Conservation (phyloP, 805 yeast species). For the Nadsonia fulvescens region DNA sequence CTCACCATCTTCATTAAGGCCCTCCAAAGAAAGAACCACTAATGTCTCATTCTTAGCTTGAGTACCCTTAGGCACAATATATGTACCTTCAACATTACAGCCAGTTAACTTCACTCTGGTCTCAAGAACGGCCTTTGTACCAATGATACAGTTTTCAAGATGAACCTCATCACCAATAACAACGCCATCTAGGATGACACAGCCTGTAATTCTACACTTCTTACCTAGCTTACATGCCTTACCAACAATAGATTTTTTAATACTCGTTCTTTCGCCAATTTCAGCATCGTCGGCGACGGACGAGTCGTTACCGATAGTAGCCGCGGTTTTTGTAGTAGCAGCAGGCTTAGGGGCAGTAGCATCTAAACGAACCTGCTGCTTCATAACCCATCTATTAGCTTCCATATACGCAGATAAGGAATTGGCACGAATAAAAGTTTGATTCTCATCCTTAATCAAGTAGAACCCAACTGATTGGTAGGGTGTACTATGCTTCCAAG, state of each 20-base stretch:
- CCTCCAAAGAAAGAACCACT: slow-evolving; percentile 20
- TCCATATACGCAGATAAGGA: slow-evolving; percentile 73
- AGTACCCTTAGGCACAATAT: slow-evolving; percentile 40
- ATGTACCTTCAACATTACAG: slow-evolving; percentile 75
- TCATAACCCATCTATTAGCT: slow-evolving; percentile 66
- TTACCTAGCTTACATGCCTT: slow-evolving; percentile 59
- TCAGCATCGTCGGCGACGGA: slow-evolving; percentile 49
- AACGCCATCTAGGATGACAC: slow-evolving; percentile 57
- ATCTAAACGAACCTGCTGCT: slow-evolving; percentile 29
- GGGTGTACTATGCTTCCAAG: slow-evolving; percentile 61
- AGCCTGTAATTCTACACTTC: slow-evolving; percentile 76
- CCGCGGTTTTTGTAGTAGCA: slow-evolving; percentile 21
- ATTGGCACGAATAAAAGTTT: slow-evolving; percentile 54
- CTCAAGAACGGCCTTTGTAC: slow-evolving; percentile 45
- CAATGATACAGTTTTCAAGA: slow-evolving; percentile 77
- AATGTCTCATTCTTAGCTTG: slow-evolving; percentile 18
- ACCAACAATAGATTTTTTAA: slow-evolving; percentile 75
- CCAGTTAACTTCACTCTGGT: slow-evolving; percentile 49
- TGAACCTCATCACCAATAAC: slow-evolving; percentile 50
- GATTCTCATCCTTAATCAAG: slow-evolving; percentile 48
- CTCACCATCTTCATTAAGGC: slow-evolving; percentile 15
- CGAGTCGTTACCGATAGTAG: slow-evolving; percentile 79
- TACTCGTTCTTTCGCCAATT: slow-evolving; percentile 68
- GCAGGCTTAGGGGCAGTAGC: slow-evolving; percentile 11
- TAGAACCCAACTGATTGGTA: slow-evolving; percentile 52